These are phyloP conservation scores for Diddensiella santjacobensis DNA, from an alignment of 805 yeast genomes.

Conservation along the genomic window DNA sequence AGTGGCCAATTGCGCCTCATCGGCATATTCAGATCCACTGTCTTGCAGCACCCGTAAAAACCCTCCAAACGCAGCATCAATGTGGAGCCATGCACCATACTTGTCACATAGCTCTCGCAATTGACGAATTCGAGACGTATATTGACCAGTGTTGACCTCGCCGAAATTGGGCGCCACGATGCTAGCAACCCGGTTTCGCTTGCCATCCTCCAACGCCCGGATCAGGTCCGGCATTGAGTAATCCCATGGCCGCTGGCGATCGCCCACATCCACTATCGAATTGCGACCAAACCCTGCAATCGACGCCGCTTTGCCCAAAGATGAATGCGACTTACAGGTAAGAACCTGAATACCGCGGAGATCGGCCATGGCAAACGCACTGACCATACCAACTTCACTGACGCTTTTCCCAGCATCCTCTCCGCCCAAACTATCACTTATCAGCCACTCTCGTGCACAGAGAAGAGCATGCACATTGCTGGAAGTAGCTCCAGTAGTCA, in stretches of 20 bases:
- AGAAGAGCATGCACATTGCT: conserved; percentile 23
- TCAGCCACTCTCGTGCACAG: conserved; percentile 20
- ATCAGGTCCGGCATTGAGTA: conserved; percentile 19
- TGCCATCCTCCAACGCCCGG: conserved; percentile 3
- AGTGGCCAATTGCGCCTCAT: conserved; percentile 11
- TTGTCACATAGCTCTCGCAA: conserved; percentile 20
- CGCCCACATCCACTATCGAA: conserved; percentile 8
- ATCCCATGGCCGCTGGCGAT: conserved; percentile 17
- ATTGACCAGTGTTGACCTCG: conserved; percentile 27
- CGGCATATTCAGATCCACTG: conserved; percentile 6
- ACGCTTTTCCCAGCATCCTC: neutral
- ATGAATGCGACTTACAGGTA: conserved; percentile 19
- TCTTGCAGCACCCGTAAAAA: conserved; percentile 14
- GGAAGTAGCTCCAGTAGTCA: conserved; percentile 28
- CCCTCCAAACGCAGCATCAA: conserved; percentile 28
- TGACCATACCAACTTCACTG: conserved; percentile 19
- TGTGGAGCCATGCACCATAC: conserved; percentile 26
- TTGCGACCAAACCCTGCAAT: conserved; percentile 24
- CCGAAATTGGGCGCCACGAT: conserved; percentile 23
- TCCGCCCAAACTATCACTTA: neutral
- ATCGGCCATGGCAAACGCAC: conserved; percentile 17
- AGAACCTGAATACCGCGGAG: conserved; percentile 17
- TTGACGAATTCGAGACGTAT: conserved; percentile 14
- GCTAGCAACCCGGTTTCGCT: neutral
- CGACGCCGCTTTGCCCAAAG: conserved; percentile 23